A percentile compares a stretch with the other conserved stretches of the same genome.
phyloP scores from a whole-genome alignment of 2,329 filamentous ascomycete species.

The Botrytis hyacinthi region DNA sequence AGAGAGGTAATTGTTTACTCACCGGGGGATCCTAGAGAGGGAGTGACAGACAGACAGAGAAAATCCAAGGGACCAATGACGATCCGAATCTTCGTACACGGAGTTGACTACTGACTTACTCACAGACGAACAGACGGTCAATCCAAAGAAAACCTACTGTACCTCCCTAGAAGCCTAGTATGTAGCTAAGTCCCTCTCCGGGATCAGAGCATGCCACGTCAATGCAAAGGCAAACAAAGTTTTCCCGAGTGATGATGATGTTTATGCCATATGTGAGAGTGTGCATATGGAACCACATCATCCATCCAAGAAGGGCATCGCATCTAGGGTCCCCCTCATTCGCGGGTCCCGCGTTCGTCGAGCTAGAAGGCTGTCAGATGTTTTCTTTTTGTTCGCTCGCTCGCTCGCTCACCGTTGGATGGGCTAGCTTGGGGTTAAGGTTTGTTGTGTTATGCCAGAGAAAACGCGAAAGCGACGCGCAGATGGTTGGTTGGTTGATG shows the following conservation, averaged over 20 bases:
- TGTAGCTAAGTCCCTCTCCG: neutral
- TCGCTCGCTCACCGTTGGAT: neutral
- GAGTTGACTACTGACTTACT: neutral
- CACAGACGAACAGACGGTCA: neutral
- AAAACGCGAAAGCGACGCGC: neutral
- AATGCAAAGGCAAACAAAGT: constrained; percentile 10
- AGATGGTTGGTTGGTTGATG: neutral
- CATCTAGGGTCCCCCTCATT: neutral
- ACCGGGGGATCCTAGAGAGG: neutral
- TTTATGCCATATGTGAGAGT: neutral
- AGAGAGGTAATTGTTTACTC: neutral
- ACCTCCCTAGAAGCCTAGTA: neutral
- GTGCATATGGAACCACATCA: neutral
- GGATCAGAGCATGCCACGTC: constrained; percentile 11
- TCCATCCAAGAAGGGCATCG: neutral
- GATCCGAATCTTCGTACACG: neutral
- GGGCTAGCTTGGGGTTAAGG: too few relatives aligned
- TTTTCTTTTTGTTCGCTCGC: neutral
- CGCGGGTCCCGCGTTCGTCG: neutral
- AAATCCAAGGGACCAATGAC: neutral
- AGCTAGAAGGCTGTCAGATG: constrained; percentile 13
- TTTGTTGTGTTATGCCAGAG: neutral
- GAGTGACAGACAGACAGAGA: neutral
- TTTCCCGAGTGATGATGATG: neutral
- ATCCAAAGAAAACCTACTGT: neutral